Evolutionary conservation across 2,329 filamentous ascomycete species (phyloP), one percentile per base, ranked within the genome.

Genomic region (Anisogramma anomala): DNA sequence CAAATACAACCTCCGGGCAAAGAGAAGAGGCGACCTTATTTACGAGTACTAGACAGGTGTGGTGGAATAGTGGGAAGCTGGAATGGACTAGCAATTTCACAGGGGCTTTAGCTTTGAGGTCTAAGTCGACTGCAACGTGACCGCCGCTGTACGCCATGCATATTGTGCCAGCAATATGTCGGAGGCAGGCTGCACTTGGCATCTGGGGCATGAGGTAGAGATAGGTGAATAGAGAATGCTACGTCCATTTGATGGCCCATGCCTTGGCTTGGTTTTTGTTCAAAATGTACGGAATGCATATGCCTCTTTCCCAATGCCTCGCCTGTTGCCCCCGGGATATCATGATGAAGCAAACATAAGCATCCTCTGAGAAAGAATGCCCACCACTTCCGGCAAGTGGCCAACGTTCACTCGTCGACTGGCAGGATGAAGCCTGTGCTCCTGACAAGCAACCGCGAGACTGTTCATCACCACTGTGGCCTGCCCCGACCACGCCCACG

Each of bases 1-100:
- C 56, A 86, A 89, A 58, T 94, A 69, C 61, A 74, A 93, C 36
- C 61, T 95, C 53, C 77, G 87, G 53, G 89, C 79, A 43, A 96
- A 96, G 80, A 74, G 84, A 61, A 82, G 76, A 63, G 88, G 86
- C 41, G 89, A 96, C 58, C 71, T 80, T n/a, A 72, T 93, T 55
- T 67, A 69, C 41, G 88, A 96, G 65, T 89, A 74, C 61, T 96
- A 68, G 57, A 55, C 37, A 27, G 27, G 18, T 18, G 15, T n/a
- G 14, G 11, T 14, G 14, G 23, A n/a, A 22, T 2, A 11, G 9
- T n/a, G 3, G 23, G 15, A 19, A 27, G 17, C 20, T 15, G 6
- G 6, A 36, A 37, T 34, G 4, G 23, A 38, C 9, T 14, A 27
- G 32, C 25, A 18, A 5, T 32, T 13, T n/a, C 36, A 30, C 27